These are phyloP conservation scores for Melastoma malabathricum DNA, from an alignment of 345 rosid genomes.

Conservation along the genomic window DNA sequence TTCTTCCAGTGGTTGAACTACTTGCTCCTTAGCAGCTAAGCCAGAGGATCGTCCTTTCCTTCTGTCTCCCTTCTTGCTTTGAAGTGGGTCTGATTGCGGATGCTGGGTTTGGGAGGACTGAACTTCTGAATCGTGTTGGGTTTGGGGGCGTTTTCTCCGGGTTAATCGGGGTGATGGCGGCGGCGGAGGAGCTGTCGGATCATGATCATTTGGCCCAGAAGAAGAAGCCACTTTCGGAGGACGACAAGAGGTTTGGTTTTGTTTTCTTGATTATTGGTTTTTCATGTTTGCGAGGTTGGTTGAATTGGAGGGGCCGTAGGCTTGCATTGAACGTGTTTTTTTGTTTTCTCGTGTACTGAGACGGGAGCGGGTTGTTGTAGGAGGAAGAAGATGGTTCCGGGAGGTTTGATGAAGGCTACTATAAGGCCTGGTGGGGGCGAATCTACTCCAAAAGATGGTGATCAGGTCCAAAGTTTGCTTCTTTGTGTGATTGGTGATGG, in stretches of 20 bases:
- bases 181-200: constrained; percentile 19
- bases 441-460: constrained; percentile 68
- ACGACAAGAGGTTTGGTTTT: constrained; percentile 39
- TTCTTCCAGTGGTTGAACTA: constrained; percentile 4
- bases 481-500: neutral
- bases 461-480: constrained; percentile 47
- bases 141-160: neutral
- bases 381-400: constrained; percentile 78
- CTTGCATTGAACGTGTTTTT: neutral
- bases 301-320: constrained; percentile 2
- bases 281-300: neutral
- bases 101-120: neutral
- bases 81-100: too few relatives aligned
- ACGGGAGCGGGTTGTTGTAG: constrained; percentile 16
- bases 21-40: neutral
- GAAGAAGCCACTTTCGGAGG: constrained; percentile 50
- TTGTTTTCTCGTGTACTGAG: neutral
- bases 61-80: too few relatives aligned
- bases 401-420: constrained; percentile 83
- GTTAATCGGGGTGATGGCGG: constrained; percentile 26
- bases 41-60: too few relatives aligned
- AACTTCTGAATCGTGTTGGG: neutral
- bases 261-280: neutral
- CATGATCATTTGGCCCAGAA: constrained; percentile 14
- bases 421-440: constrained; percentile 90